Evolutionary conservation across 441 rosid genomes (phyloP), one percentile per base, ranked within the genome.

Genomic region (Erysimum cheiri): DNA sequence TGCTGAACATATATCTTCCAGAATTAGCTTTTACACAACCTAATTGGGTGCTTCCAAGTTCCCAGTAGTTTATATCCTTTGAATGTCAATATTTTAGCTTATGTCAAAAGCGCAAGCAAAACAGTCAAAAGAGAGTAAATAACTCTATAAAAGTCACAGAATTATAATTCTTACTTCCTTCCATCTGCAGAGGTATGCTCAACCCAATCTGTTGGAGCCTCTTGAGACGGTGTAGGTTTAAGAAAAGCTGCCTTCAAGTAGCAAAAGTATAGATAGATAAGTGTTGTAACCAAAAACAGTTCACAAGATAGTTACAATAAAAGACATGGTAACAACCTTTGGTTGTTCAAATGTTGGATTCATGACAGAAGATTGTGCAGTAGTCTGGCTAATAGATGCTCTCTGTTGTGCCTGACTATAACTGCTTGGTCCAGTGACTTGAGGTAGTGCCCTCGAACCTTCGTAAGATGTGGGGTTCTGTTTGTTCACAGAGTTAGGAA

Each of bases 121-220:
- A 55, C 12, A 46, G 54, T 41, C 41, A 5, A 32, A 57, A 35
- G 28, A 56, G 29, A 43, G 49, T 19, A 56, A 41, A 29, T 4
- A 39, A 19, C 70, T 39, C 39, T 48, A 29, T 4, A 39, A 19
- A 76, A 47, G 47, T 48, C 29, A 22, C 36, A 24, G 5, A 58
- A 40, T 40, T 26, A 13, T 77, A 62, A 67, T 40, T 74, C 63
- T 60, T 82, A 93, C 98, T 84, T 88, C 77, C 84, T 83, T 77
- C 98, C 97, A 81, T 83, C 87, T 9, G 87, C 81, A 80, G 92
- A 86, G 32, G 80, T 72, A 80, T 93, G 96, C 80, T 90, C 96
- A 70, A 83, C 81, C 98, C 98, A 93, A 66, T 90, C 90, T 49
- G 83, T 79, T 68, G 57, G 60, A 60, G 71, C 71, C 75, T 67